Evolutionary conservation across 2,329 filamentous ascomycete species (phyloP).

Genomic region (Pestalotiopsis sp.): DNA sequence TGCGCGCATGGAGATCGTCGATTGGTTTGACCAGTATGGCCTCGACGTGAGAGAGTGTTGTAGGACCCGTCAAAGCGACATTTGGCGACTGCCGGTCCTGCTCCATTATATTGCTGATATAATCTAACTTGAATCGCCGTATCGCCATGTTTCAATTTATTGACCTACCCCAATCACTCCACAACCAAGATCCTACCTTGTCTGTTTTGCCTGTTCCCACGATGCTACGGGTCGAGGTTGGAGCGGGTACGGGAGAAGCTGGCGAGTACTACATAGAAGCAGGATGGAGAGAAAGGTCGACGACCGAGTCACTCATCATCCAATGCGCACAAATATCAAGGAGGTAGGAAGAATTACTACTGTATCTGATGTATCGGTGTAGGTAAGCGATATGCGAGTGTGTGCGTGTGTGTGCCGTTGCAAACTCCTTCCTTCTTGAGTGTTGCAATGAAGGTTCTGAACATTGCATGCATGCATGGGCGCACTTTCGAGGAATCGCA

Average conservation of each 20-base stretch:
- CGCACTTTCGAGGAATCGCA: background rate
- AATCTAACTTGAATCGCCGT: background rate
- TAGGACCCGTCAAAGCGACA: background rate
- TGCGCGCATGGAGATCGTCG: background rate
- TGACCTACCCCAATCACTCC: too few relatives aligned
- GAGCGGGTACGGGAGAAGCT: background rate
- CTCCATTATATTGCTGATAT: background rate
- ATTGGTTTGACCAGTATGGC: background rate
- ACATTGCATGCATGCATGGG: conserved; percentile 7
- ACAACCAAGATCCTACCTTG: too few relatives aligned
- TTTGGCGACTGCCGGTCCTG: background rate
- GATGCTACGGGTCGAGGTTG: background rate
- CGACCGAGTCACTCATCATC: background rate
- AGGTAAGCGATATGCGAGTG: background rate
- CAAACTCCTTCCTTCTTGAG: conserved; percentile 6
- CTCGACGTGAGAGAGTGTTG: background rate
- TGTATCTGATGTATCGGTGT: background rate
- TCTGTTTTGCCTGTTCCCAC: background rate
- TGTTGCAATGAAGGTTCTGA: conserved; percentile 4
- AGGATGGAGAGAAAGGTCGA: background rate
- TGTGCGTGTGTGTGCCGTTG: background rate
- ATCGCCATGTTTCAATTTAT: too few relatives aligned
- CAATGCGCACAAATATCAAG: background rate
- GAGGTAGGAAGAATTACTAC: background rate
- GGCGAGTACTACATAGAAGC: background rate